Percentiles rank a stretch among this genome's conserved stretches.
These are phyloP conservation scores for Tolypocladium ovalisporum DNA, from an alignment of 2,329 filamentous ascomycete species.

Conservation along the genomic window DNA sequence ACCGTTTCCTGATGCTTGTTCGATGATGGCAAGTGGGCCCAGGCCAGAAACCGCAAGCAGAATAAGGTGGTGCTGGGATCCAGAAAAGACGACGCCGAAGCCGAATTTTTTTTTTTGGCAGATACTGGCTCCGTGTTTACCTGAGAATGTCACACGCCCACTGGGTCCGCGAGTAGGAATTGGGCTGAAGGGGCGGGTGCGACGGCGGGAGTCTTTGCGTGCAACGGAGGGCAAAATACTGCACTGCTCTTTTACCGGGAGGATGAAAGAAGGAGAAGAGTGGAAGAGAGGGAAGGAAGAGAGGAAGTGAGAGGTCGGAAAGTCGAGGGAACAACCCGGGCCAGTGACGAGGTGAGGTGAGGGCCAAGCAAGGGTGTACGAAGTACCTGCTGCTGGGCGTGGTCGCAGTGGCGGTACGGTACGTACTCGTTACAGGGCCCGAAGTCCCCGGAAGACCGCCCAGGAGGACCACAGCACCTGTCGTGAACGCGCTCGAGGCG, in stretches of 20 bases:
- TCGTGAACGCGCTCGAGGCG: slow-evolving; percentile 9
- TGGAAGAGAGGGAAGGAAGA: slow-evolving; percentile 12
- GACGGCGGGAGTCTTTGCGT: neutral
- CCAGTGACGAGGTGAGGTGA: slow-evolving; percentile 6
- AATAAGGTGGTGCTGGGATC: slow-evolving; percentile 10
- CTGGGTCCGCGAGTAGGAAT: slow-evolving; percentile 2
- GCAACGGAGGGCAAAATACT: slow-evolving; percentile 1
- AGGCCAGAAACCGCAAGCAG: slow-evolving; percentile 13
- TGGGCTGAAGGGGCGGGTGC: slow-evolving; percentile 8
- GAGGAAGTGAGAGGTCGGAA: slow-evolving; percentile 9
- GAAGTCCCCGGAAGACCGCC: too few relatives aligned
- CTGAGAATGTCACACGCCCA: slow-evolving; percentile 3
- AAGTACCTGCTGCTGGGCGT: neutral
- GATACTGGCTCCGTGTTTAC: slow-evolving; percentile 8
- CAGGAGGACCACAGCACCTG: neutral
- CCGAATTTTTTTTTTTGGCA: slow-evolving; percentile 4
- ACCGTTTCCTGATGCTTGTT: slow-evolving; percentile 12
- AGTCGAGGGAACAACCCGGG: slow-evolving; percentile 8
- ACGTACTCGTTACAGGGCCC: too few relatives aligned
- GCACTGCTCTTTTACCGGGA: slow-evolving; percentile 1
- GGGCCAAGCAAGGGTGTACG: neutral
- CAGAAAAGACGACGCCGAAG: slow-evolving; percentile 7
- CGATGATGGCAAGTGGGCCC: slow-evolving; percentile 12
- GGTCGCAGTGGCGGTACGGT: neutral
- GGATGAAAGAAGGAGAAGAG: slow-evolving; percentile 10